phyloP scores from a whole-genome alignment of 116 monocot species.

The Cymodocea nodosa region DNA sequence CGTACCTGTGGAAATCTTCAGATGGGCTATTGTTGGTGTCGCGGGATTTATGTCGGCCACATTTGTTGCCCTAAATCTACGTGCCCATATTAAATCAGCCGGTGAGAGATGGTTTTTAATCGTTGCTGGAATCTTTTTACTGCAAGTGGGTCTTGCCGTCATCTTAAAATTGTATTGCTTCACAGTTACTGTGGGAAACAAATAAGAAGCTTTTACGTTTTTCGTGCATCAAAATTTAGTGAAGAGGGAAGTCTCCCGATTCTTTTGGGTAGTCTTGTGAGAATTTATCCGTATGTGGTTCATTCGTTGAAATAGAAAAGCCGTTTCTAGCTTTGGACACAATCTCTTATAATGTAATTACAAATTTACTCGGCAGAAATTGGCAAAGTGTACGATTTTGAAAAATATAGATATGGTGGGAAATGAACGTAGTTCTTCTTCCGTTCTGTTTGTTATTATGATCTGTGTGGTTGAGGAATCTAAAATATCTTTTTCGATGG shows the following conservation, averaged over 20 bases:
- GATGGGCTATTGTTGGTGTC: slow-evolving; percentile 81
- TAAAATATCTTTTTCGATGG: too few relatives aligned
- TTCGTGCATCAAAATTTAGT: not conserved
- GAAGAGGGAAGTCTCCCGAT: slow-evolving; percentile 1
- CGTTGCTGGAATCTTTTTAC: slow-evolving; percentile 70
- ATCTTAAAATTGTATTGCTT: slow-evolving; percentile 80
- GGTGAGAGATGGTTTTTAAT: slow-evolving; percentile 89
- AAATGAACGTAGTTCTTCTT: too few relatives aligned
- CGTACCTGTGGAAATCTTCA: slow-evolving; percentile 77
- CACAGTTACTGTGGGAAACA: slow-evolving; percentile 51
- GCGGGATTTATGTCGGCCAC: slow-evolving; percentile 89
- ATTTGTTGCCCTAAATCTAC: slow-evolving; percentile 81
- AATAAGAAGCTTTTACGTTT: slow-evolving; percentile 2
- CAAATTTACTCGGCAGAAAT: not conserved
- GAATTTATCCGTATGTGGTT: not conserved
- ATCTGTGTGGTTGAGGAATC: too few relatives aligned
- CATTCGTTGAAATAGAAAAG: not conserved
- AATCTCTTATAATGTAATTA: slow-evolving; percentile 3
- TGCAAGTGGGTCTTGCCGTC: slow-evolving; percentile 67
- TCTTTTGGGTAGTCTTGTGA: not conserved
- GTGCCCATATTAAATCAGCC: slow-evolving; percentile 67
- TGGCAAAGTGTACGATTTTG: not conserved
- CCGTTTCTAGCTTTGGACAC: not conserved
- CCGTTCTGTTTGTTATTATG: too few relatives aligned
- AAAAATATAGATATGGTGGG: not conserved